phyloP scores from a whole-genome alignment of 2,329 filamentous ascomycete genomes.

The Blastomyces emzantsi region DNA sequence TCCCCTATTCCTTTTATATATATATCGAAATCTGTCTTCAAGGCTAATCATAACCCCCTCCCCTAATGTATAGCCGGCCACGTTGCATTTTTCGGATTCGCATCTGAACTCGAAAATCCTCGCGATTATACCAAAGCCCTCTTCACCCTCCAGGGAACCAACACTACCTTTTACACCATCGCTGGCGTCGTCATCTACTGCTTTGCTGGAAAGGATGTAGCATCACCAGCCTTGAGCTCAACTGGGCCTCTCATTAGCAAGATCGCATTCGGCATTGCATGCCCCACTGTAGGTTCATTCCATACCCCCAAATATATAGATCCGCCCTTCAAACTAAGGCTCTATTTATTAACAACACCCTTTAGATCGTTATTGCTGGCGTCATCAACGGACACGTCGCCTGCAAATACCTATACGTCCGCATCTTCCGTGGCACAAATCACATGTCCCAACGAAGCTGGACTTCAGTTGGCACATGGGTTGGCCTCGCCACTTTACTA shows the following conservation, averaged over 20 bases:
- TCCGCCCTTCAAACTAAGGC: background rate
- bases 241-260: slow-evolving; percentile 50
- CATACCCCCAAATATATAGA: no score
- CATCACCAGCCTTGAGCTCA: slow-evolving; percentile 58
- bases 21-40: background rate
- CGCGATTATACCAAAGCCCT: slow-evolving; percentile 55
- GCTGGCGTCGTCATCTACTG: slow-evolving; percentile 61
- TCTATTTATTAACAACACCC: background rate
- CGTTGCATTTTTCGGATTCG: slow-evolving; percentile 60
- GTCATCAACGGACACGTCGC: slow-evolving; percentile 62
- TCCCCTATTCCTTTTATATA: slow-evolving; percentile 20
- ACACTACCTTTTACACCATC: slow-evolving; percentile 55
- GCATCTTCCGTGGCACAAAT: slow-evolving; percentile 52
- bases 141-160: slow-evolving; percentile 49
- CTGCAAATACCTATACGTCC: slow-evolving; percentile 56
- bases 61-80: slow-evolving; percentile 41
- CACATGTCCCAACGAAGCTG: slow-evolving; percentile 45
- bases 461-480: slow-evolving; percentile 49
- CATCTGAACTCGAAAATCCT: slow-evolving; percentile 55
- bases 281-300: slow-evolving; percentile 46
- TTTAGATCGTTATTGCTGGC: slow-evolving; percentile 58
- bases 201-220: slow-evolving; percentile 53
- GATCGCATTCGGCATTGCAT: slow-evolving; percentile 58
- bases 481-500: slow-evolving; percentile 44
- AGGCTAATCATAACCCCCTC: background rate